Conservation (phyloP, 768 basidiomycete species). For the Galerina sulciceps region DNA sequence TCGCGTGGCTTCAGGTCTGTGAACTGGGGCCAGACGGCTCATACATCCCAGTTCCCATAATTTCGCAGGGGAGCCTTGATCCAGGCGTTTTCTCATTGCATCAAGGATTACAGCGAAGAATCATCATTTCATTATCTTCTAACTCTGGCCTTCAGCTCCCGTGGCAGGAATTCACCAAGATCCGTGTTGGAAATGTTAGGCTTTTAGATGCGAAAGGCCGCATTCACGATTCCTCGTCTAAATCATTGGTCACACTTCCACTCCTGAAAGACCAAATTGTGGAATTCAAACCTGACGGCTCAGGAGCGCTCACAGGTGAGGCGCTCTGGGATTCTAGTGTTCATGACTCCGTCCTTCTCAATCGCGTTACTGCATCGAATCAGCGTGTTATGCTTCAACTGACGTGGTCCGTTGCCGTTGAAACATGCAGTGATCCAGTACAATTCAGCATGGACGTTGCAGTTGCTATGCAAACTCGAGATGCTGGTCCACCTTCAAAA, state of each 20-base stretch:
- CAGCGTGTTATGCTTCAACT: constrained; percentile 84
- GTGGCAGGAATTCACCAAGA: constrained; percentile 79
- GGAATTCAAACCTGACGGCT: constrained; percentile 85
- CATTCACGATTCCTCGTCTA: constrained; percentile 77
- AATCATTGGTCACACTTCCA: constrained; percentile 71
- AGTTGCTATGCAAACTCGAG: constrained; percentile 81
- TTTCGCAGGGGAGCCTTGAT: constrained; percentile 75
- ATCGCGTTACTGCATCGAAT: constrained; percentile 77
- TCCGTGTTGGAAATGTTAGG: constrained; percentile 83
- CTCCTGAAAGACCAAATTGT: constrained; percentile 72
- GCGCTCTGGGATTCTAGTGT: constrained; percentile 94
- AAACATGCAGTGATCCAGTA: constrained; percentile 84
- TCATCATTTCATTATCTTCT: constrained; percentile 77
- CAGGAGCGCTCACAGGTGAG: constrained; percentile 67
- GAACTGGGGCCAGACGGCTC: constrained; percentile 87
- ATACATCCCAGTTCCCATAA: constrained; percentile 83
- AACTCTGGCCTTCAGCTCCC: constrained; percentile 90
- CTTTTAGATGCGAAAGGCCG: constrained; percentile 84
- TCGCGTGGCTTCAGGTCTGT: constrained; percentile 83
- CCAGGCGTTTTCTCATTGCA: constrained; percentile 87
- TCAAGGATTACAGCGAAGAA: constrained; percentile 90
- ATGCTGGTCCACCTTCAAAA: constrained; percentile 82
- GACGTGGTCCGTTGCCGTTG: constrained; percentile 79
- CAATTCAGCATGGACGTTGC: constrained; percentile 89
- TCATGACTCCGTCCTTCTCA: constrained; percentile 85